Evolutionary conservation across 2,329 filamentous ascomycete genomes (phyloP).

Genomic region (Hysterium pulicare): DNA sequence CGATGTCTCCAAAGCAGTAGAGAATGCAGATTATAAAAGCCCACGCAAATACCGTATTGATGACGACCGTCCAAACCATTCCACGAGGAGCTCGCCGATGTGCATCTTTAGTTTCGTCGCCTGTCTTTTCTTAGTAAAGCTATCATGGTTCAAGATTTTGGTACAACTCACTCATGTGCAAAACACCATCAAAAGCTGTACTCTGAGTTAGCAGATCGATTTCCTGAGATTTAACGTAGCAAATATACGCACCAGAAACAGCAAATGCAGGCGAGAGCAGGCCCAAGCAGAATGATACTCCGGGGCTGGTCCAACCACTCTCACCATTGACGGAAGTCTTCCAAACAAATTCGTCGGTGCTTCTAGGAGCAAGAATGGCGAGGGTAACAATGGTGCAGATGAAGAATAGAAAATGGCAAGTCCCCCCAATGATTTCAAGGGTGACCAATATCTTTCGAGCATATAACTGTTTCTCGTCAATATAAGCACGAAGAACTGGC

Average conservation of each 20-base stretch:
- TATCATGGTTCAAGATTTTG: neutral
- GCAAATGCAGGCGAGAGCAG: constrained; percentile 27
- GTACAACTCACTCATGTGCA: constrained; percentile 36
- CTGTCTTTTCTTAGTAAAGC: constrained; percentile 3
- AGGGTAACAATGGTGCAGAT: constrained; percentile 46
- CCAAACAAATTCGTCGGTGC: constrained; percentile 40
- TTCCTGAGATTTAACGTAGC: constrained; percentile 6
- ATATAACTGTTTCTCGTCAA: constrained; percentile 16
- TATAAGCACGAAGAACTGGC: neutral
- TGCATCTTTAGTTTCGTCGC: constrained; percentile 18
- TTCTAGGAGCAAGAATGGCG: constrained; percentile 35
- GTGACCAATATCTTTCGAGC: constrained; percentile 40
- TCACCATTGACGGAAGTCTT: constrained; percentile 40
- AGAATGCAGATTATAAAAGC: constrained; percentile 41
- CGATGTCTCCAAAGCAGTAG: constrained; percentile 41
- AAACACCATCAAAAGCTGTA: constrained; percentile 46
- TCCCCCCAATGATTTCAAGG: constrained; percentile 43
- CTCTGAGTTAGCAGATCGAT: neutral
- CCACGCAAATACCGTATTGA: constrained; percentile 40
- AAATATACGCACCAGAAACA: constrained; percentile 28
- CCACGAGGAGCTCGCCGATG: constrained; percentile 16
- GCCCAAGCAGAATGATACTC: constrained; percentile 39
- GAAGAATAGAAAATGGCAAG: constrained; percentile 47
- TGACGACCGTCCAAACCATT: constrained; percentile 41
- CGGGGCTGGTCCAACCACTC: constrained; percentile 39